These are phyloP conservation scores for Akanthomyces muscarius DNA, from an alignment of 2,329 filamentous ascomycete species.

Conservation along the genomic window DNA sequence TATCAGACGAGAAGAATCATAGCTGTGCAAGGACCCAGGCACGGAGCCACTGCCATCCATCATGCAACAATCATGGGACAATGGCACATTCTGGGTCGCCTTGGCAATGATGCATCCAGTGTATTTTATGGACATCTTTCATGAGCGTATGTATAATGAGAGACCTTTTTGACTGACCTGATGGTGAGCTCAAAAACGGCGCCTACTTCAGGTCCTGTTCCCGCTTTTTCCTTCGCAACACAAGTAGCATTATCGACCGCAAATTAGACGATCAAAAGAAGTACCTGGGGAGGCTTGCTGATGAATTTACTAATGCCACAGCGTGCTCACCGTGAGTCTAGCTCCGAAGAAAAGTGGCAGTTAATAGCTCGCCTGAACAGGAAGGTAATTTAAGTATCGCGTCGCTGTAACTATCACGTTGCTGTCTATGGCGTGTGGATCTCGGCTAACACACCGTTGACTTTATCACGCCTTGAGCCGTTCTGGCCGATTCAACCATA, in stretches of 20 bases:
- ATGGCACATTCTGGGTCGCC: slow-evolving; percentile 1
- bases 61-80: not conserved
- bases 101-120: not conserved
- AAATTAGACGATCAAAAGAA: slow-evolving; percentile 1
- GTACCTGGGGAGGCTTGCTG: not conserved
- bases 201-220: not conserved
- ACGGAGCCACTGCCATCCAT: not conserved
- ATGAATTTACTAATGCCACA: not conserved
- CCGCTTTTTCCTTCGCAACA: not conserved
- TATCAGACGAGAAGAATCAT: slow-evolving; percentile 1
- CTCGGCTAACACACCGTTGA: not conserved
- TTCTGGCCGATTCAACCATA: too few relatives aligned
- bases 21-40: not conserved
- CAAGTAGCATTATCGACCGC: not conserved
- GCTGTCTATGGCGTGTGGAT: not conserved
- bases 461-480: too few relatives aligned
- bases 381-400: not conserved
- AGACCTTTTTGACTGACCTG: not conserved
- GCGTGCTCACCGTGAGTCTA: too few relatives aligned
- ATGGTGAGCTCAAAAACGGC: not conserved
- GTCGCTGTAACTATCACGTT: not conserved
- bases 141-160: not conserved
- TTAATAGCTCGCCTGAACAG: not conserved
- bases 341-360: too few relatives aligned
- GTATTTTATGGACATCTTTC: not conserved